Percentiles rank a stretch among this genome's conserved stretches.
Evolutionary conservation across 2,329 filamentous ascomycete species (phyloP).

Genomic region (Gnomoniopsis smithogilvyi): DNA sequence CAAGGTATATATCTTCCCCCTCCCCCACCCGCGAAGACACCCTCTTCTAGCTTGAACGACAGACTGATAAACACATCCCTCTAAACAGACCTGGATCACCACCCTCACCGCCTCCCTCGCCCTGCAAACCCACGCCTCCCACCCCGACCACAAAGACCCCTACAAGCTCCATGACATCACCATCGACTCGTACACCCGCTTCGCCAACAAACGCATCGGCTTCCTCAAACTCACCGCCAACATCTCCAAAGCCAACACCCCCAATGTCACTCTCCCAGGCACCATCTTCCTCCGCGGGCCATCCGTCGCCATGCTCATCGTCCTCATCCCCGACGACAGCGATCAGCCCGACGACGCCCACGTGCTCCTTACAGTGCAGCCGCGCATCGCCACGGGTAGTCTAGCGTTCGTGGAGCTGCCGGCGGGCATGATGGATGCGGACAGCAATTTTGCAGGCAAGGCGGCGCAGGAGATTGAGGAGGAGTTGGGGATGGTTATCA

Average conservation of each 20-base stretch:
- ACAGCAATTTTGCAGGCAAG: constrained; percentile 51
- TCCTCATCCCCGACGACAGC: constrained; percentile 50
- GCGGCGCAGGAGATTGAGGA: constrained; percentile 60
- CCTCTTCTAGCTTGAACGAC: background rate
- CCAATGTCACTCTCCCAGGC: constrained; percentile 49
- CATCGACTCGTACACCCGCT: constrained; percentile 53
- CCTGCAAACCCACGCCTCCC: constrained; percentile 37
- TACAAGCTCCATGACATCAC: constrained; percentile 49
- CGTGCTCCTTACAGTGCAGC: constrained; percentile 58
- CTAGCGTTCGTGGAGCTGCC: constrained; percentile 57
- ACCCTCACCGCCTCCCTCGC: constrained; percentile 44
- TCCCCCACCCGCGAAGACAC: background rate
- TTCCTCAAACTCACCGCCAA: constrained; percentile 54
- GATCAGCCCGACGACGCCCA: constrained; percentile 42
- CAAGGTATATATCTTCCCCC: constrained; percentile 36
- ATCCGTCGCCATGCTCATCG: constrained; percentile 59
- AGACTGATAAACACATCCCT: constrained; percentile 1
- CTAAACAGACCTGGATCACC: constrained; percentile 43
- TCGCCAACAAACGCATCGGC: constrained; percentile 38
- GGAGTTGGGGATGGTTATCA: constrained; percentile 54
- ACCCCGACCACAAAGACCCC: constrained; percentile 52
- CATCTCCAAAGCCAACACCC: constrained; percentile 38
- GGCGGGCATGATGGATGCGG: constrained; percentile 60
- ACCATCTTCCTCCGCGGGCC: constrained; percentile 56
- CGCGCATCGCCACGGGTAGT: constrained; percentile 53